Evolutionary conservation across 768 basidiomycete species (phyloP), one percentile per base, ranked within the genome.

Genomic region (Mycena amicta): DNA sequence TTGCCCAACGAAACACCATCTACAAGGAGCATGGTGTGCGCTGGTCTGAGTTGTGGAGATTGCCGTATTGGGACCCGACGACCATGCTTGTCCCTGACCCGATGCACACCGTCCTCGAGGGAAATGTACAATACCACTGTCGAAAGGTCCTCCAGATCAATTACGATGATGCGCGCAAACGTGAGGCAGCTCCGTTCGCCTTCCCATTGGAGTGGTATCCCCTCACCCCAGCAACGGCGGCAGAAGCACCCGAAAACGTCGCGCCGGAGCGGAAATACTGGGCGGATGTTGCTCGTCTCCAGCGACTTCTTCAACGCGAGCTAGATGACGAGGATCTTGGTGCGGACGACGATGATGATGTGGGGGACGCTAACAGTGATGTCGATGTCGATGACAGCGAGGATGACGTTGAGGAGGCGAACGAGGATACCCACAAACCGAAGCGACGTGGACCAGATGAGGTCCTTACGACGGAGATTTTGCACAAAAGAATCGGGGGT

Each of bases 31-130:
- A 61, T 45, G 68, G 67, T 3, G 55, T 68, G 2, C 66, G 64
- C 11, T 72, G 66, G 66, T 70, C 65, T 3, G 61, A 65, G 51
- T 51, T 68, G 4, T 57, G 65, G 40, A 59, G 69, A 0, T 60
- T 74, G 0, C 66, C 69, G 1, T 73, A 74, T 49, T 75, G 65
- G 55, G 59, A 71, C 40, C 67, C 72, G 0, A 52, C 61, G 2
- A 52, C 58, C 3, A 65, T 66, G 59, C 59, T 64, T 4, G 60
- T 71, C 20, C 55, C 72, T n/a, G 70, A 74, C 40, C 55, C 69
- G 1, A 74, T 75, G 72, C 74, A 75, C 53, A 65, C 60, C 40
- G 55, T 74, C n/a, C 59, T 66, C 2, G 57, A 67, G 16, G 66
- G 69, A 47, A 33, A 60, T 3, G 37, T 70, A 2, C 49, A 64